A percentile compares a stretch with the other conserved stretches of the same genome.
Evolutionary conservation across 306 rosid genomes (phyloP).

Genomic region (Cotoneaster glaucophyllus): DNA sequence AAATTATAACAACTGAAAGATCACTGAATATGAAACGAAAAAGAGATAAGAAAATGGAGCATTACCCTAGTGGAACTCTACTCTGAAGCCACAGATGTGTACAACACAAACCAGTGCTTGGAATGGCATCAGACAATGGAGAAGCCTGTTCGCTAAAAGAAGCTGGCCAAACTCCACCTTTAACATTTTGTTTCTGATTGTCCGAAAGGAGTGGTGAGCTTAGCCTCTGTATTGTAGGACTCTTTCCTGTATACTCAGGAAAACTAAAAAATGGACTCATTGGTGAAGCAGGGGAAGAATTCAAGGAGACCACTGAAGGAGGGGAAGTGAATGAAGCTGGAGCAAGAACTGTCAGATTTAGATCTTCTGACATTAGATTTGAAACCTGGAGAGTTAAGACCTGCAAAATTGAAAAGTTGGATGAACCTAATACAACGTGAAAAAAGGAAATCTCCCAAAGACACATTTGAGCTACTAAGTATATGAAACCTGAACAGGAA

Average conservation of each 20-base stretch:
- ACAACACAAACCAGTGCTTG: conserved; percentile 57
- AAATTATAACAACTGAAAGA: conserved; percentile 14
- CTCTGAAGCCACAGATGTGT: conserved; percentile 95
- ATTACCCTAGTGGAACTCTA: conserved; percentile 93
- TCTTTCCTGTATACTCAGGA: conserved; percentile 44
- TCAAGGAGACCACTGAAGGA: conserved; percentile 64
- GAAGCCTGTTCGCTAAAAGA: conserved; percentile 37
- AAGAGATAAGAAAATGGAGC: conserved; percentile 3
- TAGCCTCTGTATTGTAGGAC: conserved; percentile 29
- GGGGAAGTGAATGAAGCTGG: conserved; percentile 69
- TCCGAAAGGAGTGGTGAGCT: conserved; percentile 41
- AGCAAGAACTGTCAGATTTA: conserved; percentile 81
- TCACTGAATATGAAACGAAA: background rate
- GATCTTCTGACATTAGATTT: conserved; percentile 85
- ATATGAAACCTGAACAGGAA: conserved; percentile 73
- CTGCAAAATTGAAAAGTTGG: conserved; percentile 47
- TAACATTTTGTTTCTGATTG: conserved; percentile 35
- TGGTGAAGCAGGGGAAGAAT: conserved; percentile 65
- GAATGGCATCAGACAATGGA: conserved; percentile 48
- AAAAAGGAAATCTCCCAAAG: background rate
- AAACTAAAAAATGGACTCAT: conserved; percentile 64
- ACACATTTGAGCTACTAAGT: conserved; percentile 1
- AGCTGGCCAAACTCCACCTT: conserved; percentile 26
- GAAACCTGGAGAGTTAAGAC: conserved; percentile 93
- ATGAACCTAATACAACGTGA: conserved; percentile 1